Percentiles rank a stretch among this genome's conserved stretches.
Conservation (phyloP, 73 alveolate genomes). For the Stentor coeruleus region DNA sequence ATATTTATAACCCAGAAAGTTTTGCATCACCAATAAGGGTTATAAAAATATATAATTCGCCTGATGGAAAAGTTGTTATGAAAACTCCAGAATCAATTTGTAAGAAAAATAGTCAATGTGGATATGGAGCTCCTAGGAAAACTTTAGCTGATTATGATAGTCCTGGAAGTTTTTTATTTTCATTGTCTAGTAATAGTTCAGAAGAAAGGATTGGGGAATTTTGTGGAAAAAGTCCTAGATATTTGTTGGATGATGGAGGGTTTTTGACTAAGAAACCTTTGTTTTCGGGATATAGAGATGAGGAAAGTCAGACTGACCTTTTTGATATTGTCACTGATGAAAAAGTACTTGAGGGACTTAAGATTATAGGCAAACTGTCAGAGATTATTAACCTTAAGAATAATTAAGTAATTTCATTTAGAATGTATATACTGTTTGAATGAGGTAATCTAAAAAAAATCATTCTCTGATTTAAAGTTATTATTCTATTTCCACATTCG, state of each 20-base stretch:
- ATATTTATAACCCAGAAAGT: no score
- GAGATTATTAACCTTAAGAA: neutral
- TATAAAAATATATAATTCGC: neutral
- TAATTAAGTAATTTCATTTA: no score
- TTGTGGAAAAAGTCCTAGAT: no score
- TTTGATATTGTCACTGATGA: neutral
- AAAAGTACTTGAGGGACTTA: neutral
- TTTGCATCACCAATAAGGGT: neutral
- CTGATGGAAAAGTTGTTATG: neutral
- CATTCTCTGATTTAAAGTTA: no score
- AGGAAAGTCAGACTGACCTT: neutral
- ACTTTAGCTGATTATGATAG: neutral
- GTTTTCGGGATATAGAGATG: no score
- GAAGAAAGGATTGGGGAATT: neutral
- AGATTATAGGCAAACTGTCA: neutral
- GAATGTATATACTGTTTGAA: no score
- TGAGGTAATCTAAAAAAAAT: no score
- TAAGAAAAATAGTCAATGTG: no score
- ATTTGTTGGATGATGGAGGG: no score
- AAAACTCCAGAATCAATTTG: neutral
- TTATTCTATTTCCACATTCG: no score
- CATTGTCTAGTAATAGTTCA: neutral
- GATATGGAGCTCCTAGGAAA: neutral
- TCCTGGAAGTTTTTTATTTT: neutral
- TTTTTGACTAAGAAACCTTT: no score